These are phyloP conservation scores for Begonia peltatifolia DNA, from an alignment of 306 rosid species.

Conservation along the genomic window DNA sequence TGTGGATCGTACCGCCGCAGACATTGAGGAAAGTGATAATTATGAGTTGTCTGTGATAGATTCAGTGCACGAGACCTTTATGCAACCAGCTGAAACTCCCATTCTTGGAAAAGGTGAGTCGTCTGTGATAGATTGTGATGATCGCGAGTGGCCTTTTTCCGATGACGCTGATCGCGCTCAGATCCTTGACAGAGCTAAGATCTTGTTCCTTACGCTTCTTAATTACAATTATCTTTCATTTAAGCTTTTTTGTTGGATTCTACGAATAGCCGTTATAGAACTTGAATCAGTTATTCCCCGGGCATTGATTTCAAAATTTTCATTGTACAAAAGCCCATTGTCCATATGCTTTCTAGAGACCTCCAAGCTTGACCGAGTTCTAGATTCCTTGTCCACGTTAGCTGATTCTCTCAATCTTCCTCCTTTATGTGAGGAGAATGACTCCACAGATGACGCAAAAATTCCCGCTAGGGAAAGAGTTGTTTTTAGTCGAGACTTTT, in stretches of 20 bases:
- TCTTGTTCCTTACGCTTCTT: background rate
- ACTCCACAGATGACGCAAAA: background rate
- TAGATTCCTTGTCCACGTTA: background rate
- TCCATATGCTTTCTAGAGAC: background rate
- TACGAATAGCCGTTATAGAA: background rate
- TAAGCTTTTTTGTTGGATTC: background rate
- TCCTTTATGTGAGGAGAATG: background rate
- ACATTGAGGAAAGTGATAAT: background rate
- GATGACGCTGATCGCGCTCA: background rate
- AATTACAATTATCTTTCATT: background rate
- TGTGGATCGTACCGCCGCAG: background rate
- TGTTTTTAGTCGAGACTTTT: background rate
- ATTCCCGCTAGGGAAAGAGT: background rate
- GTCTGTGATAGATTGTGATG: background rate
- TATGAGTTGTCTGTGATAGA: no score
- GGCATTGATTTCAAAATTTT: background rate
- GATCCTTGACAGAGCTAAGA: background rate
- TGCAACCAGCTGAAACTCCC: no score
- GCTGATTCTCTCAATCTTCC: background rate
- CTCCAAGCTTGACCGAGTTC: background rate
- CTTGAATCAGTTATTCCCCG: background rate
- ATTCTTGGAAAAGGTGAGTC: no score
- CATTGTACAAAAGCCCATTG: background rate
- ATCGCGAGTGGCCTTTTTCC: background rate
- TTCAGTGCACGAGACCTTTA: no score